phyloP scores from a whole-genome alignment of 306 rosid genomes.

The Lotus japonicus region DNA sequence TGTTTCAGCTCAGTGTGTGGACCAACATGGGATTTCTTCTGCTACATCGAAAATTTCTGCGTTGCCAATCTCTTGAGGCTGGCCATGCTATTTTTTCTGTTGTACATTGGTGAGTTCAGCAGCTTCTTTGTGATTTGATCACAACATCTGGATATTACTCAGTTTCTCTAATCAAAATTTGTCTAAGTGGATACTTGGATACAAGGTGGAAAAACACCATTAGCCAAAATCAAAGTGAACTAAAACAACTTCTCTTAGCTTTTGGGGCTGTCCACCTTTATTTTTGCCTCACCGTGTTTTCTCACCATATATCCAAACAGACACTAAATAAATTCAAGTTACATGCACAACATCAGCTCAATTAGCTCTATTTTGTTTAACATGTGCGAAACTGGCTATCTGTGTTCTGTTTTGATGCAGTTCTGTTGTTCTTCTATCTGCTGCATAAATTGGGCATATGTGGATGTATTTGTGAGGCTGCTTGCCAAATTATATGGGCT shows the following conservation, averaged over 20 bases:
- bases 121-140: background rate
- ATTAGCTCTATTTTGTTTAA: background rate
- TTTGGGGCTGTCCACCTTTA: too few relatives aligned
- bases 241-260: background rate
- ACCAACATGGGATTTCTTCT: constrained; percentile 67
- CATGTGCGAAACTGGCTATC: too few relatives aligned
- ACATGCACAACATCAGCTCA: too few relatives aligned
- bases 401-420: constrained; percentile 34
- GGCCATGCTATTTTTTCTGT: constrained; percentile 43
- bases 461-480: constrained; percentile 34
- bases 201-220: too few relatives aligned
- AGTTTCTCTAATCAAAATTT: background rate
- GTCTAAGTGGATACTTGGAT: too few relatives aligned
- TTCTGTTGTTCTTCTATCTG: constrained; percentile 45
- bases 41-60: constrained; percentile 58
- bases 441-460: constrained; percentile 46
- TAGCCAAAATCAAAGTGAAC: too few relatives aligned
- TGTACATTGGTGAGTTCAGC: constrained; percentile 55
- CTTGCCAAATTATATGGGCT: constrained; percentile 43
- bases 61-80: constrained; percentile 50
- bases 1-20: constrained; percentile 53
- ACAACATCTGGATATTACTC: too few relatives aligned
- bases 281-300: too few relatives aligned
- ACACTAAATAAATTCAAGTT: too few relatives aligned
- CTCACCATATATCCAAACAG: too few relatives aligned